phyloP scores from a whole-genome alignment of 2,329 filamentous ascomycete genomes.

The Huntiella abstrusa region DNA sequence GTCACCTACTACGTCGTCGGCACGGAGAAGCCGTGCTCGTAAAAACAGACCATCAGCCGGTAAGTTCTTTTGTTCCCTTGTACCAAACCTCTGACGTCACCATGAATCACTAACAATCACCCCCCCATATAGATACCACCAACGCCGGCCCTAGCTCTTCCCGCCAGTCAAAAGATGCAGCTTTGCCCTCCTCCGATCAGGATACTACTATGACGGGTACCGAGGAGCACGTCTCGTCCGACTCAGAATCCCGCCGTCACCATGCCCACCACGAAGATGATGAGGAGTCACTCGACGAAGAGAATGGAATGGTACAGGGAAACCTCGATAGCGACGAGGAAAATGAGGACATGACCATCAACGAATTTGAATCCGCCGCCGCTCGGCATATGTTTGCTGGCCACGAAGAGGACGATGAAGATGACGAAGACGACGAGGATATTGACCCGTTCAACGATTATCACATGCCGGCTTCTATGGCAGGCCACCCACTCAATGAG shows the following conservation, averaged over 20 bases:
- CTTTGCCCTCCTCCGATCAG: slow-evolving; percentile 32
- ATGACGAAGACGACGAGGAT: slow-evolving; percentile 46
- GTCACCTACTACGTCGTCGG: slow-evolving; percentile 5
- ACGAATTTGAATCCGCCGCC: slow-evolving; percentile 30
- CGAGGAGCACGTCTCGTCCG: slow-evolving; percentile 32
- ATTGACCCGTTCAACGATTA: slow-evolving; percentile 48
- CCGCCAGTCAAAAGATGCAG: slow-evolving; percentile 28
- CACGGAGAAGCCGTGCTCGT: slow-evolving; percentile 12
- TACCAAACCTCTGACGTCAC: too few species aligned
- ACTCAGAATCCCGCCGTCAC: slow-evolving; percentile 19
- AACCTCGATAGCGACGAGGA: slow-evolving; percentile 43
- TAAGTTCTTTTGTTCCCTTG: neutral
- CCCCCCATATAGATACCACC: neutral
- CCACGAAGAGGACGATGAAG: slow-evolving; percentile 44
- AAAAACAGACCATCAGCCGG: slow-evolving; percentile 12
- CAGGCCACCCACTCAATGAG: slow-evolving; percentile 47
- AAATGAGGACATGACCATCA: slow-evolving; percentile 44
- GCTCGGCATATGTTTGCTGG: slow-evolving; percentile 49
- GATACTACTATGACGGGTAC: slow-evolving; percentile 56
- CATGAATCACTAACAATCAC: too few species aligned
- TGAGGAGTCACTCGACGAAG: slow-evolving; percentile 2
- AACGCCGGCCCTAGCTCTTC: neutral
- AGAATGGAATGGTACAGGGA: slow-evolving; percentile 14
- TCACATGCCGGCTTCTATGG: slow-evolving; percentile 20
- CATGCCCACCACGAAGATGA: slow-evolving; percentile 20